Conservation (phyloP, 2,329 filamentous ascomycete species). For the Colletotrichum ledebouriae region DNA sequence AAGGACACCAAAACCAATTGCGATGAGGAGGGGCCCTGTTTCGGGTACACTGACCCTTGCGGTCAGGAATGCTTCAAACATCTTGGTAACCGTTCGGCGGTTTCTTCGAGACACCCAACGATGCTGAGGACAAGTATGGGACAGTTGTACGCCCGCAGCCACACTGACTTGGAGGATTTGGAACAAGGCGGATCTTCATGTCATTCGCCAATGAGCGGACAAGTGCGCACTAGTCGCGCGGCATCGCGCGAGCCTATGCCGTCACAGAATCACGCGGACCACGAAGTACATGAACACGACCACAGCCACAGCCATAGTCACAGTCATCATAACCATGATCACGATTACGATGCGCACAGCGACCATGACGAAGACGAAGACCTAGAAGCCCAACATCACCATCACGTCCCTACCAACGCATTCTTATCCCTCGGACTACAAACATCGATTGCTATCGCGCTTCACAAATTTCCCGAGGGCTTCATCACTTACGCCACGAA, state of each 20-base stretch:
- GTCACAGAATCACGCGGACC: slow-evolving; percentile 44
- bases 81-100: slow-evolving; percentile 55
- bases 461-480: slow-evolving; percentile 93
- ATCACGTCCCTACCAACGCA: slow-evolving; percentile 94
- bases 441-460: slow-evolving; percentile 92
- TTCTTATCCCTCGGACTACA: slow-evolving; percentile 97
- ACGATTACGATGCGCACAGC: slow-evolving; percentile 45
- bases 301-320: slow-evolving; percentile 44
- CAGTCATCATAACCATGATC: slow-evolving; percentile 12
- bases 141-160: slow-evolving; percentile 48
- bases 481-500: slow-evolving; percentile 97
- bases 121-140: slow-evolving; percentile 60
- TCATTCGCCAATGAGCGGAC: slow-evolving; percentile 50
- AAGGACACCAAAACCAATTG: slow-evolving; percentile 75
- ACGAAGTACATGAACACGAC: slow-evolving; percentile 45
- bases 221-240: slow-evolving; percentile 54
- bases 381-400: slow-evolving; percentile 78
- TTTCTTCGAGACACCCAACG: slow-evolving; percentile 52
- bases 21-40: slow-evolving; percentile 72
- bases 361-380: slow-evolving; percentile 54
- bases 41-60: slow-evolving; percentile 74
- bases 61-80: slow-evolving; percentile 76
- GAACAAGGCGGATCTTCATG: slow-evolving; percentile 48
- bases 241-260: slow-evolving; percentile 55
- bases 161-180: slow-evolving; percentile 49